These are phyloP conservation scores for Gossypium thurberi DNA, from an alignment of 345 rosid species.

Conservation along the genomic window DNA sequence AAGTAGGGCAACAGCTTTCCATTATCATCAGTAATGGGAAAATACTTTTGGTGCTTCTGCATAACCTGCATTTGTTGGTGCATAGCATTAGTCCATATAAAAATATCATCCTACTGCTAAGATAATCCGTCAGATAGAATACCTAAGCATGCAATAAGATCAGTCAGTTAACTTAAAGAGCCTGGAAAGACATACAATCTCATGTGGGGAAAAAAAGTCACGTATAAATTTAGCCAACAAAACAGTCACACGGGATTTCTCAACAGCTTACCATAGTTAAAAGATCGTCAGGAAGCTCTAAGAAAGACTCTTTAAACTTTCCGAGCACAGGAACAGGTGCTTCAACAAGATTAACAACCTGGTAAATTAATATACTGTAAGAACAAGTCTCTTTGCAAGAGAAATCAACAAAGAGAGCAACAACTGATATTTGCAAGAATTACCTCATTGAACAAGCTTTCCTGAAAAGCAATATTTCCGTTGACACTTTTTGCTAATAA, in stretches of 20 bases:
- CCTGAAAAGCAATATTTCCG: slow-evolving; percentile 49
- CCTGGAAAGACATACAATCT: slow-evolving; percentile 27
- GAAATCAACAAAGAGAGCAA: slow-evolving; percentile 17
- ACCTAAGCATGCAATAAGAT: background rate
- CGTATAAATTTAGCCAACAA: background rate
- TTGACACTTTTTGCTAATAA: slow-evolving; percentile 61
- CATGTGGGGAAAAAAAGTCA: background rate
- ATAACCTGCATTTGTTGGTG: slow-evolving; percentile 53
- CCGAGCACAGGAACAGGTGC: slow-evolving; percentile 87
- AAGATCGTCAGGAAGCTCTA: slow-evolving; percentile 88
- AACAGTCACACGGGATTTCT: background rate
- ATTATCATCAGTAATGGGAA: slow-evolving; percentile 53
- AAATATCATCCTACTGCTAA: background rate
- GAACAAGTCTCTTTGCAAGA: background rate
- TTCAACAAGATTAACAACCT: slow-evolving; percentile 97
- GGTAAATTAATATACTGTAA: slow-evolving; percentile 19
- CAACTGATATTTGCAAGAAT: background rate
- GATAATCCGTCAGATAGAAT: background rate
- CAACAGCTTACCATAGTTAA: slow-evolving; percentile 61
- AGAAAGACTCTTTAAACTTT: slow-evolving; percentile 71
- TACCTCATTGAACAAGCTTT: slow-evolving; percentile 78
- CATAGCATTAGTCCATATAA: slow-evolving; percentile 4
- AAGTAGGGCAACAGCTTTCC: slow-evolving; percentile 79
- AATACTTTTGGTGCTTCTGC: slow-evolving; percentile 96
- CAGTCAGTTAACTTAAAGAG: background rate